Percentiles rank a stretch among this genome's conserved stretches.
phyloP scores from a whole-genome alignment of 768 basidiomycete genomes.

The Phaeotremella skinneri region DNA sequence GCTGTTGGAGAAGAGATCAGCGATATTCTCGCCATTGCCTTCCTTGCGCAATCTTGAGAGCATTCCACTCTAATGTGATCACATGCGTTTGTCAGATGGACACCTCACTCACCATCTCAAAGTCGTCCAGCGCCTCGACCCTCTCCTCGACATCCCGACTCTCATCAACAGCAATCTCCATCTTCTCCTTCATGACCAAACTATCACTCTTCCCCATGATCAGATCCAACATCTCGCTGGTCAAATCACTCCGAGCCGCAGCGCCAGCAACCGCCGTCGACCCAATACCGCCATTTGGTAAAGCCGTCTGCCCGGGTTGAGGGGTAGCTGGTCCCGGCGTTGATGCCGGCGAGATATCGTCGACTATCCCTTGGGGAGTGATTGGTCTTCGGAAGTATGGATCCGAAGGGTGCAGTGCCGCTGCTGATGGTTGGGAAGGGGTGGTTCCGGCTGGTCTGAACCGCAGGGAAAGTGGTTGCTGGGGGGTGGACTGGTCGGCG shows the following conservation, averaged over 20 bases:
- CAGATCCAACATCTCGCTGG: conserved; percentile 47
- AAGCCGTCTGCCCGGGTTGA: conserved; percentile 12
- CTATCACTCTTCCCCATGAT: conserved; percentile 52
- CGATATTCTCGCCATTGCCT: not conserved
- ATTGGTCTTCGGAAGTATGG: conserved; percentile 6
- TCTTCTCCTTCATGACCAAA: conserved; percentile 51
- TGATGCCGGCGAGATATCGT: conserved; percentile 23
- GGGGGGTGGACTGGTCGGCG: conserved; percentile 2
- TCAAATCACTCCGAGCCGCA: conserved; percentile 32
- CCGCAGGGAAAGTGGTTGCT: conserved; percentile 25
- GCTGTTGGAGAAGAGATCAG: conserved; percentile 17
- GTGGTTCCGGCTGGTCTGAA: conserved; percentile 27
- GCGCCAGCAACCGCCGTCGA: conserved; percentile 9
- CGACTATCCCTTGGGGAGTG: conserved; percentile 2
- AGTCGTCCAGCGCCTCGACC: conserved; percentile 51
- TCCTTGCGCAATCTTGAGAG: conserved; percentile 1
- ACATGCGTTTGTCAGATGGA: not conserved
- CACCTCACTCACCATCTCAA: conserved; percentile 49
- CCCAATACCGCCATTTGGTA: not conserved
- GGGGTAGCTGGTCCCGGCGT: conserved; percentile 32
- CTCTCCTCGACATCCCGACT: conserved; percentile 38
- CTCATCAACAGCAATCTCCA: conserved; percentile 48
- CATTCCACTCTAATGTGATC: not conserved
- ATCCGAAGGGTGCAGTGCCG: conserved; percentile 40
- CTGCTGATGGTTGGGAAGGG: conserved; percentile 14